Evolutionary conservation across 768 basidiomycete species (phyloP).

Genomic region (Rhizopogon vesiculosus): DNA sequence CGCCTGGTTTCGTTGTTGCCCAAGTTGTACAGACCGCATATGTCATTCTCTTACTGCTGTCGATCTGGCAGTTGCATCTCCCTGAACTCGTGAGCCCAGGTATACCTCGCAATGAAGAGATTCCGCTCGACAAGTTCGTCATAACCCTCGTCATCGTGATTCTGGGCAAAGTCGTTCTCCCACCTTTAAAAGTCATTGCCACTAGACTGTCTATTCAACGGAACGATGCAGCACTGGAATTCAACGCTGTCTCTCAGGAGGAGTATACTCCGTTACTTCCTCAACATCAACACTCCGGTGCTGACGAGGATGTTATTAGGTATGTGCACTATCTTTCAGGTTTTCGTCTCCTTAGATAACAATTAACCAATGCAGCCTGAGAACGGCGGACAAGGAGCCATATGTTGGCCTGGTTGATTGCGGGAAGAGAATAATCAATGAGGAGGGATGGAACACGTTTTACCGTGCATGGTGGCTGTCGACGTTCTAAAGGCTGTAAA

Average conservation of each 20-base stretch:
- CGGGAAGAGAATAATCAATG: constrained; percentile 67
- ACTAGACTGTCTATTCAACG: constrained; percentile 80
- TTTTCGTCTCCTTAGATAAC: neutral
- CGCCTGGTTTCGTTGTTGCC: constrained; percentile 56
- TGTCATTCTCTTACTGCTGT: constrained; percentile 36
- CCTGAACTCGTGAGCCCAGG: constrained; percentile 40
- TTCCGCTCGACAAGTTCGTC: constrained; percentile 45
- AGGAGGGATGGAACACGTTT: constrained; percentile 71
- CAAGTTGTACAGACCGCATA: constrained; percentile 42
- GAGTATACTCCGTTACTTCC: constrained; percentile 18
- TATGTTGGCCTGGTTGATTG: constrained; percentile 75
- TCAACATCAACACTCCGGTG: constrained; percentile 24
- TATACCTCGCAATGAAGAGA: constrained; percentile 30
- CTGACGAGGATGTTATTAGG: constrained; percentile 85
- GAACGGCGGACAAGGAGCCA: constrained; percentile 74
- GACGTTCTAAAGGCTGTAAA: constrained; percentile 29
- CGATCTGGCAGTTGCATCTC: constrained; percentile 49
- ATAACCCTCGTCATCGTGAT: constrained; percentile 55
- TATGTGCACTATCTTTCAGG: constrained; percentile 28
- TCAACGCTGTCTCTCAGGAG: constrained; percentile 71
- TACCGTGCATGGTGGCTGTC: constrained; percentile 89
- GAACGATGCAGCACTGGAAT: constrained; percentile 73
- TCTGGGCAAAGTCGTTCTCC: constrained; percentile 53
- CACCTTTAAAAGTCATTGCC: constrained; percentile 77
- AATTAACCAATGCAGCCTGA: constrained; percentile 39